A percentile compares a stretch with the other conserved stretches of the same genome.
phyloP scores from a whole-genome alignment of 805 yeast species.

The Maudiozyma turicensis region DNA sequence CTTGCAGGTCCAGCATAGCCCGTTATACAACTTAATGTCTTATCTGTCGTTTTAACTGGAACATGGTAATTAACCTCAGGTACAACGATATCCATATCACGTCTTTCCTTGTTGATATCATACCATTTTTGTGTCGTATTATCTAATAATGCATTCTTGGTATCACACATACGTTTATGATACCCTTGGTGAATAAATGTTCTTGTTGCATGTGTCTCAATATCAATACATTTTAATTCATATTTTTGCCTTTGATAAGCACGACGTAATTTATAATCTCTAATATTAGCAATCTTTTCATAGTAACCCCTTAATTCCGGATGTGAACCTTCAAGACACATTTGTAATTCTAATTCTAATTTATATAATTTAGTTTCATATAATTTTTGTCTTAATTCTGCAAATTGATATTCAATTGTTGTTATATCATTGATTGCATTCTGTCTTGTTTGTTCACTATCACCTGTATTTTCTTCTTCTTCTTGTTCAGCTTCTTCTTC shows the following conservation, averaged over 20 bases:
- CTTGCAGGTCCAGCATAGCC: slow-evolving; percentile 31
- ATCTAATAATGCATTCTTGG: slow-evolving; percentile 53
- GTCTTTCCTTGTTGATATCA: slow-evolving; percentile 78
- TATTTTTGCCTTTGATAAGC: slow-evolving; percentile 47
- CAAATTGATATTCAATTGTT: slow-evolving; percentile 77
- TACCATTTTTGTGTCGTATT: slow-evolving; percentile 85
- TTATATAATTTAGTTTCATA: slow-evolving; percentile 75
- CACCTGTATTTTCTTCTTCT: slow-evolving; percentile 12
- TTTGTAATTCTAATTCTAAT: slow-evolving; percentile 70
- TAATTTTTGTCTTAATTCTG: slow-evolving; percentile 70
- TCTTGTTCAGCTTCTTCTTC: slow-evolving; percentile 1
- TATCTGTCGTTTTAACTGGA: slow-evolving; percentile 26
- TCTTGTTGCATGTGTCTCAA: slow-evolving; percentile 71
- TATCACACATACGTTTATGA: slow-evolving; percentile 55
- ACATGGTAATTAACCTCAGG: slow-evolving; percentile 42
- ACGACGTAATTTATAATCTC: slow-evolving; percentile 55
- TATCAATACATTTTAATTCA: slow-evolving; percentile 65
- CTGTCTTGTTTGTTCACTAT: slow-evolving; percentile 21
- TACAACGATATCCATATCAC: slow-evolving; percentile 54
- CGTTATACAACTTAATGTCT: slow-evolving; percentile 29
- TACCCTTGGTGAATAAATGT: slow-evolving; percentile 79
- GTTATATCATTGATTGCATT: slow-evolving; percentile 51
- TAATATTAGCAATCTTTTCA: slow-evolving; percentile 59
- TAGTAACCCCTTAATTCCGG: slow-evolving; percentile 76
- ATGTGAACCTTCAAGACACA: slow-evolving; percentile 84